Evolutionary conservation across 2,329 filamentous ascomycete genomes (phyloP).

Genomic region (Neonectria magnoliae): DNA sequence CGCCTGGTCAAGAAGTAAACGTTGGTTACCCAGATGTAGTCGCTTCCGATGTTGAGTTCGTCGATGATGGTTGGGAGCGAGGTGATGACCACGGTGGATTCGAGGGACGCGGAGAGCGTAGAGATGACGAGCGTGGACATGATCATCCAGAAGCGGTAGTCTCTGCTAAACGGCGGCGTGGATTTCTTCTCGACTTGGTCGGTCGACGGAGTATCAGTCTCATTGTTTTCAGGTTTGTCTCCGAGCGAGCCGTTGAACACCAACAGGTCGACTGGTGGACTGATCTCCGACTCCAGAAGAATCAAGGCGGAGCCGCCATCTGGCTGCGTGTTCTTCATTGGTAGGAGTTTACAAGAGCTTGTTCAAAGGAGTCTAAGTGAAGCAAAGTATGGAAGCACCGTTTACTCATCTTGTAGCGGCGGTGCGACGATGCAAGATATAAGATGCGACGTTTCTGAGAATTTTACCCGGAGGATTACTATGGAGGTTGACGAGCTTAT

Average conservation of each 20-base stretch:
- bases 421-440: neutral
- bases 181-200: neutral
- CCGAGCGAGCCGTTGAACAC: neutral
- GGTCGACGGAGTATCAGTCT: neutral
- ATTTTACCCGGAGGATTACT: neutral
- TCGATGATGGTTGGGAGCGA: conserved; percentile 41
- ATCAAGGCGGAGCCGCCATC: neutral
- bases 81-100: conserved; percentile 41
- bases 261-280: neutral
- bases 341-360: neutral
- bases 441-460: neutral
- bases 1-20: conserved; percentile 40
- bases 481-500: neutral
- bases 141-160: conserved; percentile 43
- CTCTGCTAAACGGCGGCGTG: conserved; percentile 23
- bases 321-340: neutral
- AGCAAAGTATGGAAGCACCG: neutral
- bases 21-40: conserved; percentile 46
- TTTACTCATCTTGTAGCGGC: neutral
- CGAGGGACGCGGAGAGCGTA: conserved; percentile 35
- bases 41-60: conserved; percentile 34
- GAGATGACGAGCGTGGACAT: conserved; percentile 36
- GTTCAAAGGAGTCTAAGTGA: neutral
- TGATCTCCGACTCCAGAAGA: neutral
- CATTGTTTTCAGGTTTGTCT: neutral